phyloP scores from a whole-genome alignment of 2,329 filamentous ascomycete genomes.

The Botryosphaeria dothidea region DNA sequence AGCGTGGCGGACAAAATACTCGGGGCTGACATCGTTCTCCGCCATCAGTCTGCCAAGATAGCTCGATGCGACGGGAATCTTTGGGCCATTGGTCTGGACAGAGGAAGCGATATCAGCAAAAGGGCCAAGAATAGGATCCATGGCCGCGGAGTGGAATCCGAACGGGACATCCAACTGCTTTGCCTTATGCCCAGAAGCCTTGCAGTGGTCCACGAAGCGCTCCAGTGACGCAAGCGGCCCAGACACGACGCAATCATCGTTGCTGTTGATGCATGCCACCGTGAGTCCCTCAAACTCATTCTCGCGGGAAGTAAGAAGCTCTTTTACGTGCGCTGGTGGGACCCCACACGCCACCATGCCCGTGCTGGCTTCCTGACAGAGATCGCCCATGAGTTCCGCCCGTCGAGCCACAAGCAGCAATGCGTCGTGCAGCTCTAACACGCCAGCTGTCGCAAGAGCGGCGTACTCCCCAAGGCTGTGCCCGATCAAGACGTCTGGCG shows the following conservation, averaged over 20 bases:
- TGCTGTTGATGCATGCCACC: slow-evolving; percentile 25
- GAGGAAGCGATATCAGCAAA: slow-evolving; percentile 18
- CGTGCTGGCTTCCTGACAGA: slow-evolving; percentile 27
- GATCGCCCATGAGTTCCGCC: slow-evolving; percentile 16
- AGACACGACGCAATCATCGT: slow-evolving; percentile 20
- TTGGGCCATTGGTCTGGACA: neutral
- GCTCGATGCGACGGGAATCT: neutral
- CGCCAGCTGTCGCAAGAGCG: slow-evolving; percentile 2
- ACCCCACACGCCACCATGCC: slow-evolving; percentile 26
- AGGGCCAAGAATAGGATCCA: slow-evolving; percentile 29
- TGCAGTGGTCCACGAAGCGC: slow-evolving; percentile 20
- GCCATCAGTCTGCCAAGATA: neutral
- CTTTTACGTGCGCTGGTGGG: slow-evolving; percentile 18
- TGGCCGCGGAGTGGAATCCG: slow-evolving; percentile 29
- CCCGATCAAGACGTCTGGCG: slow-evolving; percentile 22
- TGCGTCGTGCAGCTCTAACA: neutral
- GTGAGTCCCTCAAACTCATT: neutral
- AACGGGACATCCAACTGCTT: slow-evolving; percentile 27
- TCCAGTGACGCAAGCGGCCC: slow-evolving; percentile 22
- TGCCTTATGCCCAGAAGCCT: slow-evolving; percentile 21
- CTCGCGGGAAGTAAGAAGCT: neutral
- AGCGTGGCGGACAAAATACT: neutral
- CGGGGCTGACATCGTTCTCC: neutral
- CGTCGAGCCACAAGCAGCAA: neutral
- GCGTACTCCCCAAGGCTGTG: slow-evolving; percentile 20